These are phyloP conservation scores for Pisolithus thermaeus DNA, from an alignment of 1,284 basidiomycete species.

Conservation along the genomic window DNA sequence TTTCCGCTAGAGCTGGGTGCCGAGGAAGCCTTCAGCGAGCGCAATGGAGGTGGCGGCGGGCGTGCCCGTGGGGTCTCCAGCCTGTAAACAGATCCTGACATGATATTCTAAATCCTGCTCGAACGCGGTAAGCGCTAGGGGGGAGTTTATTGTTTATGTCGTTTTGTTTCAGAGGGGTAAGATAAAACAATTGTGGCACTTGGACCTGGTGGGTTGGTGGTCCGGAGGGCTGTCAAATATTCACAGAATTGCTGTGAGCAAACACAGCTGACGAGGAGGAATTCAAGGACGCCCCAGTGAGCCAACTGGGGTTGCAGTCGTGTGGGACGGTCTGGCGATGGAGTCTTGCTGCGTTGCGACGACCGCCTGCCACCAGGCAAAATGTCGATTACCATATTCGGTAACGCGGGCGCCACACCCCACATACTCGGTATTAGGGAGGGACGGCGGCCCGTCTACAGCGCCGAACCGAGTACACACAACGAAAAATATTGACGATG, in stretches of 20 bases:
- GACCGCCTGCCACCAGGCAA: conserved; percentile 18
- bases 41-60: conserved; percentile 58
- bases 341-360: conserved; percentile 27
- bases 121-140: conserved; percentile 15
- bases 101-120: conserved; percentile 34
- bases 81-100: conserved; percentile 57
- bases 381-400: conserved; percentile 15
- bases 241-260: not conserved
- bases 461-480: too few relatives aligned
- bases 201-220: not conserved
- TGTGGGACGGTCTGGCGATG: conserved; percentile 20
- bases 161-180: conserved; percentile 2
- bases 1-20: conserved; percentile 34
- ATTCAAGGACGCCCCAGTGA: not conserved
- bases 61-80: conserved; percentile 59
- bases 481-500: too few relatives aligned
- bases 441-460: too few relatives aligned
- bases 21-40: conserved; percentile 44
- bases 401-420: conserved; percentile 8
- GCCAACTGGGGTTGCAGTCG: conserved; percentile 4
- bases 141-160: not conserved
- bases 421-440: not conserved
- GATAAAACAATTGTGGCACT: conserved; percentile 12
- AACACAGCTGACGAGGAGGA: not conserved
- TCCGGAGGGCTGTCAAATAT: not conserved